Conservation (phyloP, 2,329 filamentous ascomycete species). For the Magnaporthales sp. region DNA sequence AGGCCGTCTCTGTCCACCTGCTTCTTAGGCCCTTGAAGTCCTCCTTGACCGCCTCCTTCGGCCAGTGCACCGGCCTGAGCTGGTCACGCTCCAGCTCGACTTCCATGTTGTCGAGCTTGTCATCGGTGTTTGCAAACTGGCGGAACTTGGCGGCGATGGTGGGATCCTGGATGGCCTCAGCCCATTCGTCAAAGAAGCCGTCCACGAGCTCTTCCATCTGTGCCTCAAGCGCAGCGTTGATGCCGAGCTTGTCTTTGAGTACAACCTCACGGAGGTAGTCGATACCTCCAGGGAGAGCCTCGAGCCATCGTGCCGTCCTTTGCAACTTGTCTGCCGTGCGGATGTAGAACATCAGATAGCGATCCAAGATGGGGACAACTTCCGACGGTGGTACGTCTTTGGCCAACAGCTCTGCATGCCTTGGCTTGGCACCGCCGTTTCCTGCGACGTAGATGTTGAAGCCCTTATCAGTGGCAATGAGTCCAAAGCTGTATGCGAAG, state of each 20-base stretch:
- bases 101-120: slow-evolving; percentile 62
- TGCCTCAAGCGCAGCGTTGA: slow-evolving; percentile 72
- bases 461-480: slow-evolving; percentile 86
- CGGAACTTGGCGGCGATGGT: slow-evolving; percentile 60
- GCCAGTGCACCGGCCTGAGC: slow-evolving; percentile 68
- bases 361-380: slow-evolving; percentile 74
- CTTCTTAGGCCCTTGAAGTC: slow-evolving; percentile 61
- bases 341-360: slow-evolving; percentile 90
- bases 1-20: slow-evolving; percentile 58
- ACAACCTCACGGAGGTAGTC: slow-evolving; percentile 76
- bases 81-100: slow-evolving; percentile 65
- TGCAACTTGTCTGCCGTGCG: slow-evolving; percentile 86
- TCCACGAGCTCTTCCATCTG: slow-evolving; percentile 84
- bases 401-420: slow-evolving; percentile 73
- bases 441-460: slow-evolving; percentile 90
- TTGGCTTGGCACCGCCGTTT: slow-evolving; percentile 80
- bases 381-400: slow-evolving; percentile 80
- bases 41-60: slow-evolving; percentile 54
- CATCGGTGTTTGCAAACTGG: slow-evolving; percentile 77
- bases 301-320: slow-evolving; percentile 81
- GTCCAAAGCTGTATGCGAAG: slow-evolving; percentile 54
- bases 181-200: slow-evolving; percentile 88
- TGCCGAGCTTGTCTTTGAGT: slow-evolving; percentile 77
- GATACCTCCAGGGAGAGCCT: slow-evolving; percentile 75
- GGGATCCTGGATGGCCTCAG: slow-evolving; percentile 65